Evolutionary conservation across 306 rosid genomes (phyloP).

Genomic region (Mimosa bimucronata): DNA sequence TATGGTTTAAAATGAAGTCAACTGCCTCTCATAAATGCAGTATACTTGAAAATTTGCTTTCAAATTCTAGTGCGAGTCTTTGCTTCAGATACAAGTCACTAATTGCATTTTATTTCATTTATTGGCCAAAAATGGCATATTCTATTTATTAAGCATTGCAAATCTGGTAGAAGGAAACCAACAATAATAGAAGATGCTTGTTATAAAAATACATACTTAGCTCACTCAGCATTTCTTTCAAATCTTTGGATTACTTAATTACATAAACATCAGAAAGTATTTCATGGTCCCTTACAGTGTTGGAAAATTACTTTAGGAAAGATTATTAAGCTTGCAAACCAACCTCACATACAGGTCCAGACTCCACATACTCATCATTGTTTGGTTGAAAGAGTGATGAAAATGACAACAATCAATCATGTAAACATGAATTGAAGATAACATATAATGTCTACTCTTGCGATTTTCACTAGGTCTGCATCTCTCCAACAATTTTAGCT

Average conservation of each 20-base stretch:
- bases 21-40: constrained; percentile 10
- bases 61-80: neutral
- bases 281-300: neutral
- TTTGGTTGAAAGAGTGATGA: neutral
- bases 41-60: neutral
- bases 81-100: constrained; percentile 12
- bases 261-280: constrained; percentile 18
- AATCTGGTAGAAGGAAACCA: neutral
- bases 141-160: neutral
- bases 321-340: neutral
- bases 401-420: neutral
- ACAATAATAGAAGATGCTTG: neutral
- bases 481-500: no score
- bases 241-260: constrained; percentile 11
- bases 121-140: neutral
- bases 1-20: neutral
- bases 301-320: constrained; percentile 2
- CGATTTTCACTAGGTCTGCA: no score
- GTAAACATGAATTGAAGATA: neutral
- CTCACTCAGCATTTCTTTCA: neutral
- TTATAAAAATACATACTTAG: constrained; percentile 2
- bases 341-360: neutral
- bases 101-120: constrained; percentile 8
- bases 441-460: neutral
- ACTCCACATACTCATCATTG: neutral